Percentiles rank a stretch among this genome's conserved stretches.
phyloP scores from a whole-genome alignment of 2,329 filamentous ascomycete genomes.

The Purpureocillium lavendulum region DNA sequence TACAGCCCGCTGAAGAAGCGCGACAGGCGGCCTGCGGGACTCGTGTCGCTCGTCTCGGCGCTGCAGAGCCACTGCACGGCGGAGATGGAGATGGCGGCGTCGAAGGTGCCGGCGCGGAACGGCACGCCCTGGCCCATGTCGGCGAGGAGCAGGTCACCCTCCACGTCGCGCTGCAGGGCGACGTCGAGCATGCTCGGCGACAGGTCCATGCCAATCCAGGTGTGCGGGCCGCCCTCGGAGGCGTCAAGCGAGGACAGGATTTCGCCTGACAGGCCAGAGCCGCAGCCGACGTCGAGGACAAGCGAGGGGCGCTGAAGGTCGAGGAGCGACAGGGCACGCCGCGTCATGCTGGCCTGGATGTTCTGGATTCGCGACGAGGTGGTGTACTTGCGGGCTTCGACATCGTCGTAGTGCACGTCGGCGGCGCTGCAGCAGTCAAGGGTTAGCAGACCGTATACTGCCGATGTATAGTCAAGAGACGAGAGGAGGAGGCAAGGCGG shows the following conservation, averaged over 20 bases:
- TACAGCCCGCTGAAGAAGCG: slow-evolving; percentile 94
- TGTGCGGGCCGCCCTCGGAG: slow-evolving; percentile 75
- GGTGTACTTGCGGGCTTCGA: slow-evolving; percentile 94
- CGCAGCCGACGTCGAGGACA: slow-evolving; percentile 95
- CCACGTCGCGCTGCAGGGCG: slow-evolving; percentile 82
- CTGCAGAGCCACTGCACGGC: slow-evolving; percentile 99
- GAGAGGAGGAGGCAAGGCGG: too few relatives aligned
- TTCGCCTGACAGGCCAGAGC: slow-evolving; percentile 87
- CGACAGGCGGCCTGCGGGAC: slow-evolving; percentile 65
- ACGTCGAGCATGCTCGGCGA: slow-evolving; percentile 95
- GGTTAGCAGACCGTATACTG: too few relatives aligned
- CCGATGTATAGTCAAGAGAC: too few relatives aligned
- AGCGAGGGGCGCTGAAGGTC: slow-evolving; percentile 70
- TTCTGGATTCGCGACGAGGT: slow-evolving; percentile 91
- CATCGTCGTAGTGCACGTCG: slow-evolving; percentile 95
- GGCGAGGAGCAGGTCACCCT: slow-evolving; percentile 87
- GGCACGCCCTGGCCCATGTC: slow-evolving; percentile 95
- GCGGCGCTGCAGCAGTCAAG: slow-evolving; percentile 65
- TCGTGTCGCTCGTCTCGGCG: slow-evolving; percentile 81
- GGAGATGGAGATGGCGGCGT: slow-evolving; percentile 89
- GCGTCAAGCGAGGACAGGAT: slow-evolving; percentile 69
- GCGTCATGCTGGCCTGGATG: slow-evolving; percentile 91
- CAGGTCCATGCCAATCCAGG: slow-evolving; percentile 97
- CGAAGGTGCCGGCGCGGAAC: slow-evolving; percentile 85
- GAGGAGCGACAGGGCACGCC: slow-evolving; percentile 86